Percentiles rank a stretch among this genome's conserved stretches.
phyloP scores from a whole-genome alignment of 192 early-diverging fungal species.

The Mortierella claussenii region DNA sequence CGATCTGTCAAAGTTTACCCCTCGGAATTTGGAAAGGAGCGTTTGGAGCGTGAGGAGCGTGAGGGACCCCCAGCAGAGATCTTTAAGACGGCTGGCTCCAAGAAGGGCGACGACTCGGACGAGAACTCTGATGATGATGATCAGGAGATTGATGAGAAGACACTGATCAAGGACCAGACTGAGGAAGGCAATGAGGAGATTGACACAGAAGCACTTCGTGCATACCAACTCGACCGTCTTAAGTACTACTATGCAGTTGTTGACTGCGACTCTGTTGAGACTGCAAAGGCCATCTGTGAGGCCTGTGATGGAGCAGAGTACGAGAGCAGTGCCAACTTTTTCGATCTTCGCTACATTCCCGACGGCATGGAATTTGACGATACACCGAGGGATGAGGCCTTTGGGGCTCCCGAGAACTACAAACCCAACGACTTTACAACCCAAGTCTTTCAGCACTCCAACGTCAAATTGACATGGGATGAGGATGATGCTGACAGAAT shows the following conservation, averaged over 20 bases:
- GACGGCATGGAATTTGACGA: conserved; percentile 91
- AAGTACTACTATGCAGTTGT: conserved; percentile 96
- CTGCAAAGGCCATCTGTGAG: conserved; percentile 81
- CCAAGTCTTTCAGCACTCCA: conserved; percentile 89
- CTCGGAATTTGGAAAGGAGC: conserved; percentile 89
- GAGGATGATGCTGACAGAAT: conserved; percentile 90
- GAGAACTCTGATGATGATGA: conserved; percentile 49
- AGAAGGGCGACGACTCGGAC: conserved; percentile 18
- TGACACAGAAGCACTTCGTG: conserved; percentile 83
- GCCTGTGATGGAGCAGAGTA: conserved; percentile 94
- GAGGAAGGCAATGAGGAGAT: conserved; percentile 80
- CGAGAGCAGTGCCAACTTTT: conserved; percentile 90
- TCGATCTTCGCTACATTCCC: conserved; percentile 95
- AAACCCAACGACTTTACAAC: conserved; percentile 79
- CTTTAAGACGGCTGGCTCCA: conserved; percentile 56
- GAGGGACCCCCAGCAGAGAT: conserved; percentile 84
- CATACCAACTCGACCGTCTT: conserved; percentile 92
- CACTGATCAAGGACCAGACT: conserved; percentile 58
- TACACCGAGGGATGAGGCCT: conserved; percentile 68
- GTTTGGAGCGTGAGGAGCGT: conserved; percentile 72
- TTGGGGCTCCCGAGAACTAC: conserved; percentile 71
- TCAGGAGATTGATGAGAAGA: conserved; percentile 57
- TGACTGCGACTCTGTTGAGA: conserved; percentile 88
- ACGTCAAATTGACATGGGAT: conserved; percentile 97
- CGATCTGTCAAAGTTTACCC: conserved; percentile 86